Evolutionary conservation across 345 rosid species (phyloP), one percentile per base, ranked within the genome.

Genomic region (Brassica juncea): DNA sequence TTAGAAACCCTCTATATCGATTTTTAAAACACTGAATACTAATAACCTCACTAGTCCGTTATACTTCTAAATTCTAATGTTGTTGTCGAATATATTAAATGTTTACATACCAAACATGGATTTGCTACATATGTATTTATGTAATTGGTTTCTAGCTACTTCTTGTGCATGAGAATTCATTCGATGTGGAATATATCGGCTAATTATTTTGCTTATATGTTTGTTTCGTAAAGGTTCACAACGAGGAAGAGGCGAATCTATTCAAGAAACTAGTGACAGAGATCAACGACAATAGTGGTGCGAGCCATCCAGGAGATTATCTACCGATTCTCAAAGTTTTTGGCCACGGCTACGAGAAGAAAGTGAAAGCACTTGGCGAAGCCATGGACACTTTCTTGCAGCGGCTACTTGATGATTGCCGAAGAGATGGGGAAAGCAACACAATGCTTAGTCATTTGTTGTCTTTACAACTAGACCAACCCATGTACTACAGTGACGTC

Each of bases 361-460:
- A 16, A 30, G 71, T 70, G 39, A 77, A 28, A 7, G 39, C 72
- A 60, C 74, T 84, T 1, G 82, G 75, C 5, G 55, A 77, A 37
- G 80, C 70, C 28, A 47, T 44, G 68, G 88, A 85, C 42, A 10
- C 14, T 12, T 81, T 84, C 70, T 62, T 82, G 16, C 88, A 84
- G 64, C 75, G 77, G 8, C 59, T 88, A 70, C 67, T 88, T 35
- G 86, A 86, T 14, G 85, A 84, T 35, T 81, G 78, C 39, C 72
- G 80, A 59, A 72, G 60, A 27, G 78, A 79, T 62, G 73, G 64
- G 32, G 74, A 79, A 42, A 79, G 12, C 65, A 74, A 84, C 57
- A 86, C 86, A 7, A 84, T 89, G 88, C 80, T 86, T 61, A 74
- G 81, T 57, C 87, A 83, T 34, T 72, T 86, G 65, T 76, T 87